A percentile compares a stretch with the other conserved stretches of the same genome.
These are phyloP conservation scores for Exserohilum turcica DNA, from an alignment of 2,329 filamentous ascomycete genomes.

Conservation along the genomic window DNA sequence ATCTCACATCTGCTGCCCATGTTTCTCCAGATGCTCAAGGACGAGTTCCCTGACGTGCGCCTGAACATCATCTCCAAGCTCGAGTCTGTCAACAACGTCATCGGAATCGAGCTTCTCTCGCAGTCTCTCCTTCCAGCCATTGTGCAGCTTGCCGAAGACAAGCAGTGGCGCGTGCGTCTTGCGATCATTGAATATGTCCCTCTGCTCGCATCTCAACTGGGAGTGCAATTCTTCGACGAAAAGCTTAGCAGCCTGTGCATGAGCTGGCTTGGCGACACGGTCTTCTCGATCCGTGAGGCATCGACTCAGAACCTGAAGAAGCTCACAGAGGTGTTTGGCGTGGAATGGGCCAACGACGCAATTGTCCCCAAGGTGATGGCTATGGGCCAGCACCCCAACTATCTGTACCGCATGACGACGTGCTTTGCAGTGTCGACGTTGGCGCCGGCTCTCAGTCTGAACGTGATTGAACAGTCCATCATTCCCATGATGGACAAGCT, in stretches of 20 bases:
- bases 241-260: constrained; percentile 95
- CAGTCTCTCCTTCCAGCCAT: constrained; percentile 97
- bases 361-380: constrained; percentile 99
- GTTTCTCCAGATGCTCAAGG: constrained; percentile 99
- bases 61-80: constrained; percentile 99
- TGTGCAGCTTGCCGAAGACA: constrained; percentile 96
- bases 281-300: constrained; percentile 97
- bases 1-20: constrained; percentile 96
- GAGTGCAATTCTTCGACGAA: constrained; percentile 97
- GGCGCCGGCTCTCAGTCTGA: constrained; percentile 87
- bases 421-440: constrained; percentile 98
- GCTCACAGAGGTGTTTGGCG: constrained; percentile 96
- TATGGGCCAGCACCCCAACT: constrained; percentile 98
- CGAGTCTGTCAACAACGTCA: constrained; percentile 96
- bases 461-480: constrained; percentile 90
- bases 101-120: constrained; percentile 94
- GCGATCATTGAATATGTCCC: constrained; percentile 99
- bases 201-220: constrained; percentile 90
- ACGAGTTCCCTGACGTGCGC: constrained; percentile 96
- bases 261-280: constrained; percentile 97
- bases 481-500: constrained; percentile 96
- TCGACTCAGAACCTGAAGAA: constrained; percentile 98
- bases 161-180: constrained; percentile 97
- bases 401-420: constrained; percentile 99
- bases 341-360: constrained; percentile 94